These are phyloP conservation scores for Hanseniaspora vineae DNA, from an alignment of 805 yeast species.

Conservation along the genomic window DNA sequence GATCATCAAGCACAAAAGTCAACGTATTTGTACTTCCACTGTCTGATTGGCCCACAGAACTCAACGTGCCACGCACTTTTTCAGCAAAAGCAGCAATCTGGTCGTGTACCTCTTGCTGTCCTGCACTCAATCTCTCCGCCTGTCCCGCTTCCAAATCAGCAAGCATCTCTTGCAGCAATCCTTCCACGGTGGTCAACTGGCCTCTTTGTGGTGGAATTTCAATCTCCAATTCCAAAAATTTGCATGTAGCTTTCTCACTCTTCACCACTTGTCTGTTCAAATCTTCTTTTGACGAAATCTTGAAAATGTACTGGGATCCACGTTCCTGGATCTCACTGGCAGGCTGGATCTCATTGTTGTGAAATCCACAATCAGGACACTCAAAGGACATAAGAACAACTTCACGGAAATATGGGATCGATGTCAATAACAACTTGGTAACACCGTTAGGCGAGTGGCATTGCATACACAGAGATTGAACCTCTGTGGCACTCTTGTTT, in stretches of 20 bases:
- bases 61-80: slow-evolving; percentile 39
- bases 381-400: slow-evolving; percentile 88
- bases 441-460: slow-evolving; percentile 68
- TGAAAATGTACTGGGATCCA: slow-evolving; percentile 63
- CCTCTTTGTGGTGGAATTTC: slow-evolving; percentile 96
- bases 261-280: slow-evolving; percentile 86
- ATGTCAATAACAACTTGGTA: slow-evolving; percentile 73
- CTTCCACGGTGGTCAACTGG: slow-evolving; percentile 86
- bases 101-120: slow-evolving; percentile 27
- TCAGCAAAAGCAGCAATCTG: slow-evolving; percentile 53
- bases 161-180: slow-evolving; percentile 70
- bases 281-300: slow-evolving; percentile 57
- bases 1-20: slow-evolving; percentile 35
- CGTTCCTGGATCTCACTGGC: slow-evolving; percentile 85
- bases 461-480: slow-evolving; percentile 92
- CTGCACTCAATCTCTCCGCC: slow-evolving; percentile 60
- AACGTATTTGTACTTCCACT: not conserved
- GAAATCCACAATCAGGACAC: slow-evolving; percentile 89
- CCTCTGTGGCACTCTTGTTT: slow-evolving; percentile 80
- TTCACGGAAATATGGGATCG: slow-evolving; percentile 85
- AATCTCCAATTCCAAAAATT: slow-evolving; percentile 71
- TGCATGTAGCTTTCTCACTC: slow-evolving; percentile 72
- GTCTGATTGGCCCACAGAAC: slow-evolving; percentile 26
- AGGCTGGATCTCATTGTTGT: slow-evolving; percentile 90
- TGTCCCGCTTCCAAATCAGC: slow-evolving; percentile 75